Evolutionary conservation across 495 filamentous ascomycete species (phyloP), one percentile per base, ranked within the genome.

Genomic region (Bacidia gigantensis): DNA sequence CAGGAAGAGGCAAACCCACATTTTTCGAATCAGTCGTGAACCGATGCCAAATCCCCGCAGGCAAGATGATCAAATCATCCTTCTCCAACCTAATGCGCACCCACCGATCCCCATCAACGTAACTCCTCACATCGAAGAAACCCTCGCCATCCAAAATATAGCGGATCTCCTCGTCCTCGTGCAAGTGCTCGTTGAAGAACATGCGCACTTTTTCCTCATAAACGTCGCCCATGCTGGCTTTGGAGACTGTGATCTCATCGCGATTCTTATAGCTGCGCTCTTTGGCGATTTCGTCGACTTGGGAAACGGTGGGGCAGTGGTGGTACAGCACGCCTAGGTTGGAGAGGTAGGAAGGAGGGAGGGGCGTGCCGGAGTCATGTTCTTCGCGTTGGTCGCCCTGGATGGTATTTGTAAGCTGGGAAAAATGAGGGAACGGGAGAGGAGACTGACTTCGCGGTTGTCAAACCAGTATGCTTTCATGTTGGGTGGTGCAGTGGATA

Each of bases 101-200:
- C 92, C 92, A 98, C 60, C 84, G 80, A 45, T 78, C 74, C 61
- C 89, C 79, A 50, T 65, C 48, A 22, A 44, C 20, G 41, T 17
- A 44, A 57, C 76, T 82, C 21, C 93, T 73, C 9, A 97, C 88
- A 67, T 98, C 92, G 65, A 98, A 98, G 69, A 85, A 98, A 1
- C 92, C 92, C 48, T 77, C 71, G 1, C 92, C 92, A 55, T 87
- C 92, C 25, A 88, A 72, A 59, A 98, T 86, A 62, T 96, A 98
- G n/a, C 92, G 76, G 54, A 98, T 98, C 78, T 98, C 92, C 73
- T 98, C 92, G 62, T 97, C 93, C 71, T 98, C 92, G 59, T 98
- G 92, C 59, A 97, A 68, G 67, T 98, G 92, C 74, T 98, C 92
- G 42, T 83, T 64, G 72, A 97, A 97, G 72, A 98, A 98, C 53